phyloP scores from a whole-genome alignment of 2,329 filamentous ascomycete genomes.

The Apiospora koreana region DNA sequence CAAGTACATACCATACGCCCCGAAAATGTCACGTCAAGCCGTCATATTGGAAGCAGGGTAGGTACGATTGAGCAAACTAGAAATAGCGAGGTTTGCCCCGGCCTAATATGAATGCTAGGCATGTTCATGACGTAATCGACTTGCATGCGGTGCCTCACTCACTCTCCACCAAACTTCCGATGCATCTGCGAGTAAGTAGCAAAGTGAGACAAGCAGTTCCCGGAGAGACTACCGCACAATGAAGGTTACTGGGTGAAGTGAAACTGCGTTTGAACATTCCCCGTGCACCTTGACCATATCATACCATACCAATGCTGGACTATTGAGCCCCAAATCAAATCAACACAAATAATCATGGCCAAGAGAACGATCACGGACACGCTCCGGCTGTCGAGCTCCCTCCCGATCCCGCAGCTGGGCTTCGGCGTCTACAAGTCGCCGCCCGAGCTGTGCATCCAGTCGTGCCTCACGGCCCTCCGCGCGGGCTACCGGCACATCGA shows the following conservation, averaged over 20 bases:
- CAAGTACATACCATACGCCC: too few relatives aligned
- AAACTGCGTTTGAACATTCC: not conserved
- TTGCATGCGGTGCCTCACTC: conserved; percentile 1
- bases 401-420: conserved; percentile 64
- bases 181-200: not conserved
- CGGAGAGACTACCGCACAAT: not conserved
- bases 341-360: not conserved
- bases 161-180: not conserved
- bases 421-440: conserved; percentile 71
- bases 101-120: not conserved
- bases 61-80: not conserved
- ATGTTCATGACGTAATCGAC: conserved; percentile 4
- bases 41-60: not conserved
- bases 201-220: not conserved
- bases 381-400: conserved; percentile 50
- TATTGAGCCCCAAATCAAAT: not conserved
- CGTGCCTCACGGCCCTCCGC: conserved; percentile 58
- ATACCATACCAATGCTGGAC: not conserved
- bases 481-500: conserved; percentile 66
- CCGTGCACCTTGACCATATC: not conserved
- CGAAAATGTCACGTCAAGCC: not conserved
- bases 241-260: not conserved
- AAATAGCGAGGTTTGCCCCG: not conserved
- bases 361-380: conserved; percentile 40
- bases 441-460: conserved; percentile 53